Evolutionary conservation across 768 basidiomycete genomes (phyloP), one percentile per base, ranked within the genome.

Genomic region (Auriscalpium orientale): DNA sequence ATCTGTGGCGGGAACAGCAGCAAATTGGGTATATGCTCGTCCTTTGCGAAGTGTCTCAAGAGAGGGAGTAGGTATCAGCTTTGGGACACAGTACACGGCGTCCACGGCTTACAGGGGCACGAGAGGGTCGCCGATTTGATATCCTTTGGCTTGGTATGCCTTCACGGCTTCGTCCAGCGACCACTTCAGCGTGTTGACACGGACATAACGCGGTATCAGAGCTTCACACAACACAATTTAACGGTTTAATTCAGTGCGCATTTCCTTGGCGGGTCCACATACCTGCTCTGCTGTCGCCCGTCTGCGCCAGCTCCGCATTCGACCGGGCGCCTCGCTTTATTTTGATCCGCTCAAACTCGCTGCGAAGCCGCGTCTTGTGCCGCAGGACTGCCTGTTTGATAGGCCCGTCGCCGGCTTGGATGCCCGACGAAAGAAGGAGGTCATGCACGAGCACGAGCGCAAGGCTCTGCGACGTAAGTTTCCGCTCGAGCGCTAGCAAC

Each of bases 381-480:
- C 91, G 82, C 45, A 91, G 68, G 46, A 97, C 67, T 0, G 91
- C 91, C 64, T 90, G 87, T 63, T 97, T 97, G 53, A 95, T 74
- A 4, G 91, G 89, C 21, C 95, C 92, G 67, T 95, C 87, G 47
- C 90, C 85, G 8, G 91, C 87, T 68, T 97, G 91, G 60, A 99
- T 92, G 10, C 93, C 90, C 18, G 81, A 74, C 15, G 89, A 78
- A 40, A 97, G 76, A 28, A 99, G 76, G 8, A 95, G 71, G 70
- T 99, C 97, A 62, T 99, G 95, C 1, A 95, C 84, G 36, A 98
- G 84, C 44, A 95, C 85, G 8, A 94, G 77, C 2, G 88, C 84
- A 47, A 98, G 78, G 64, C 85, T 89, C 43, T 74, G 65, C 1
- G 91, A 89, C 1, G 83, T 85, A 54, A 95, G 76, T 64, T 87